Evolutionary conservation across 108 stramenopile species (phyloP), one percentile per base, ranked within the genome.

Genomic region (Cyclotella baltica): DNA sequence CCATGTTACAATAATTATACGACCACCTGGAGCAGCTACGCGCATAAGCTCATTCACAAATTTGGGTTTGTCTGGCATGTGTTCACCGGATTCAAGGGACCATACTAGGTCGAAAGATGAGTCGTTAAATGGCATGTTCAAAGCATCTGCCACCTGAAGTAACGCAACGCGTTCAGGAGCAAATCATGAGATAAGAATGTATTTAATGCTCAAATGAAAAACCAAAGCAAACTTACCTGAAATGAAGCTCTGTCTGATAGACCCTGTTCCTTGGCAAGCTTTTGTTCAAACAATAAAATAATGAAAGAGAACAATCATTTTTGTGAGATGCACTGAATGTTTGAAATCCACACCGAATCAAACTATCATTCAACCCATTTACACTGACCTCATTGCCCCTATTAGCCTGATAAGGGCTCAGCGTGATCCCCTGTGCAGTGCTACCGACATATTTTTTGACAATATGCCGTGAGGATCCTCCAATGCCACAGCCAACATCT

Each of bases 401-500:
- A 47, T 83, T 75, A 28, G 91, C 95, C 84, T 98, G 98, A 52
- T 95, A 94, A 0, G 97, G 97, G 78, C 91, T 93, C 62, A 98
- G 83, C 1, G 98, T 97, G 51, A 98, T 90, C 38, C 98, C 94
- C 72, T 91, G 81, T 31, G 90, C 85, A 27, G 68, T 69, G 72
- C 92, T 73, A 9, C 79, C 78, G 15, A 47, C 36, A 75, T 78
- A 98, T 65, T 90, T 92, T 47, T 83, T 67, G 37, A 93, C 91
- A 75, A 98, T 96, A 74, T 96, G 92, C 29, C 98, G 85, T 20
- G 88, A 88, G 30, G 85, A 88, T 16, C 98, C 98, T 19, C 98
- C 98, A 70, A 98, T 92, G 6, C 98, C 98, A 77, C 98, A 99
- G 10, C 98, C 98, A 9, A 95, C 95, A 86, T 96, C 97, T 3